Percentiles rank a stretch among this genome's conserved stretches.
phyloP scores from a whole-genome alignment of 176 grass and related monocot species.

The Oropetium thomaeum region DNA sequence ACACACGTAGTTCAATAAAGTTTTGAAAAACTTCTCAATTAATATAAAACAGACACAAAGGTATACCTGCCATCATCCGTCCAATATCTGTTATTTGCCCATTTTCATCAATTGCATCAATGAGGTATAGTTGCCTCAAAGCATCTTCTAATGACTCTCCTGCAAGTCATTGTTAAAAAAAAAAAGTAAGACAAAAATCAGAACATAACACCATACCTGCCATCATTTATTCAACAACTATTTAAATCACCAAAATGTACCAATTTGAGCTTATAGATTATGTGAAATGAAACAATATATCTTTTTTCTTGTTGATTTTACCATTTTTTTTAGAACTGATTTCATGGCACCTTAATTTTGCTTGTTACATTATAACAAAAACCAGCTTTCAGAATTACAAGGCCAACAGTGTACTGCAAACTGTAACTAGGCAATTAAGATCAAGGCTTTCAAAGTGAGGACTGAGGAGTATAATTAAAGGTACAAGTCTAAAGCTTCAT shows the following conservation, averaged over 20 bases:
- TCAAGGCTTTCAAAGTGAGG: neutral
- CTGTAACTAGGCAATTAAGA: neutral
- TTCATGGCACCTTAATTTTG: neutral
- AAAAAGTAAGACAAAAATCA: slow-evolving; percentile 6
- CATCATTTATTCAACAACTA: neutral
- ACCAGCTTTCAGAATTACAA: neutral
- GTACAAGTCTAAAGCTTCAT: slow-evolving; percentile 31
- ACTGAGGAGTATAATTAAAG: slow-evolving; percentile 17
- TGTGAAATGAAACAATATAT: neutral
- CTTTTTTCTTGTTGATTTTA: neutral
- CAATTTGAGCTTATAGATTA: neutral
- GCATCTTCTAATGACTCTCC: slow-evolving; percentile 98
- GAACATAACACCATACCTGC: neutral
- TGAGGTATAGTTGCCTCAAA: slow-evolving; percentile 89
- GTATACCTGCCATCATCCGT: slow-evolving; percentile 76
- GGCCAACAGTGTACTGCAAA: neutral
- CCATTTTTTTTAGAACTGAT: neutral
- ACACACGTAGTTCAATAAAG: neutral
- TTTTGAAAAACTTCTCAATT: slow-evolving; percentile 10
- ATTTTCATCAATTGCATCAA: slow-evolving; percentile 96
- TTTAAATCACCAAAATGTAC: neutral
- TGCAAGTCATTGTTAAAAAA: slow-evolving; percentile 37
- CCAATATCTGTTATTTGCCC: slow-evolving; percentile 81
- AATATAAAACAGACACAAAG: neutral
- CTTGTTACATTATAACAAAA: neutral